A percentile compares a stretch with the other conserved stretches of the same genome.
Evolutionary conservation across 768 basidiomycete genomes (phyloP).

Genomic region (Kwoniella europaea): DNA sequence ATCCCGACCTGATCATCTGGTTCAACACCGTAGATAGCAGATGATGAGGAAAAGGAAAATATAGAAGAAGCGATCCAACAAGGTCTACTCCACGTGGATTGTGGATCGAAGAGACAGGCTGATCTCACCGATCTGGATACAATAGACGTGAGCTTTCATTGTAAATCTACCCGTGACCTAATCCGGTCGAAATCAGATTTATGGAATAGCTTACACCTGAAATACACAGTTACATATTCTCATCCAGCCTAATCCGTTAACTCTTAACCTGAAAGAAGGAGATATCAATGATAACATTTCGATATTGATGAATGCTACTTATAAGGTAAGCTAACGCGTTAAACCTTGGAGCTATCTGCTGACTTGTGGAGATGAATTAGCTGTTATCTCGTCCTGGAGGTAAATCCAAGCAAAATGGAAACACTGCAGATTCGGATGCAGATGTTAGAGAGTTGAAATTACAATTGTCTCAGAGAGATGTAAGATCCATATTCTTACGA

Average conservation of each 20-base stretch:
- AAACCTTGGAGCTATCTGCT: not conserved
- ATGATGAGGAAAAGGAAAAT: not conserved
- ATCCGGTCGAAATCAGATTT: too few relatives aligned
- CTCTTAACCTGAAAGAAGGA: not conserved
- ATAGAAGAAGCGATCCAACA: constrained; percentile 31
- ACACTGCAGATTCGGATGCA: not conserved
- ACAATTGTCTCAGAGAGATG: constrained; percentile 42
- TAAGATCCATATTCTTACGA: constrained; percentile 5
- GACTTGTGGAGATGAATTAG: constrained; percentile 1
- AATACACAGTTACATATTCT: constrained; percentile 16
- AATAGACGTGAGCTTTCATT: constrained; percentile 7
- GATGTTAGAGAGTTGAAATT: constrained; percentile 34
- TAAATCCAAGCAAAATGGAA: constrained; percentile 2
- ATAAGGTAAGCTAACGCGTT: constrained; percentile 3
- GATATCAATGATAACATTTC: constrained; percentile 3
- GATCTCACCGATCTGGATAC: not conserved
- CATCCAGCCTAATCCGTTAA: constrained; percentile 11
- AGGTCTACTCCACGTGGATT: constrained; percentile 33
- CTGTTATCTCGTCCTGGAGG: constrained; percentile 1
- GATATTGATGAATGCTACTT: constrained; percentile 3
- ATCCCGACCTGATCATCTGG: not conserved
- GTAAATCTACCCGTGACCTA: too few relatives aligned
- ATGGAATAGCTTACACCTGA: not conserved
- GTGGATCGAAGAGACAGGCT: constrained; percentile 1
- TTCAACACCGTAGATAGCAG: not conserved